Evolutionary conservation across 2,329 filamentous ascomycete genomes (phyloP).

Genomic region (Aspergillus niger): DNA sequence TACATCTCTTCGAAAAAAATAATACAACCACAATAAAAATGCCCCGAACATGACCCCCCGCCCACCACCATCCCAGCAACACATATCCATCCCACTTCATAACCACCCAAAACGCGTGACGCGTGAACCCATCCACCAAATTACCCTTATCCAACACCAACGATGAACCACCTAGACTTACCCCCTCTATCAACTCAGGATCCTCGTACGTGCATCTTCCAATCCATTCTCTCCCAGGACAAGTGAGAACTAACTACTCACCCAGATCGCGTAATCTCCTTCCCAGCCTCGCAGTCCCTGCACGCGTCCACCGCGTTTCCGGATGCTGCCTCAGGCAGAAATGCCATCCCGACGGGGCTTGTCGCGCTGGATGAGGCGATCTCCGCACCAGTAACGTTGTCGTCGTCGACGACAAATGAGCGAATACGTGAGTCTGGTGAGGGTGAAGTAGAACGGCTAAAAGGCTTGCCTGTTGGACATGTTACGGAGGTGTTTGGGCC

Average conservation of each 20-base stretch:
- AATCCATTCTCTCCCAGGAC: neutral
- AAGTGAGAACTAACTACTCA: constrained; percentile 4
- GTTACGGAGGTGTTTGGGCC: constrained; percentile 88
- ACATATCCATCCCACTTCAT: too few relatives aligned
- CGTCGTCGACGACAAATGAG: neutral
- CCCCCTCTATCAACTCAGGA: constrained; percentile 35
- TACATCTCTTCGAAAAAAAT: neutral
- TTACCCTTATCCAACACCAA: neutral
- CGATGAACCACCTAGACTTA: constrained; percentile 33
- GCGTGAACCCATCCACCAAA: neutral
- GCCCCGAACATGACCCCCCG: neutral
- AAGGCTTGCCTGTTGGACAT: constrained; percentile 73
- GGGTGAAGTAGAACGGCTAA: constrained; percentile 23
- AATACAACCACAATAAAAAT: neutral
- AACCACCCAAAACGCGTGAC: neutral
- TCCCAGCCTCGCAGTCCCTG: constrained; percentile 41
- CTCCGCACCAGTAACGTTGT: constrained; percentile 9
- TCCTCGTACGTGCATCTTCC: constrained; percentile 27
- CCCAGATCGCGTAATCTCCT: constrained; percentile 35
- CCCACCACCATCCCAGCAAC: neutral
- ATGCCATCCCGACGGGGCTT: constrained; percentile 48
- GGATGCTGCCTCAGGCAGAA: constrained; percentile 11
- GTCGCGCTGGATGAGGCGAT: constrained; percentile 48
- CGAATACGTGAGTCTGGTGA: constrained; percentile 4
- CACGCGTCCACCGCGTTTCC: constrained; percentile 27